Conservation (phyloP, 768 basidiomycete species). For the Phanerochaete carnosa region DNA sequence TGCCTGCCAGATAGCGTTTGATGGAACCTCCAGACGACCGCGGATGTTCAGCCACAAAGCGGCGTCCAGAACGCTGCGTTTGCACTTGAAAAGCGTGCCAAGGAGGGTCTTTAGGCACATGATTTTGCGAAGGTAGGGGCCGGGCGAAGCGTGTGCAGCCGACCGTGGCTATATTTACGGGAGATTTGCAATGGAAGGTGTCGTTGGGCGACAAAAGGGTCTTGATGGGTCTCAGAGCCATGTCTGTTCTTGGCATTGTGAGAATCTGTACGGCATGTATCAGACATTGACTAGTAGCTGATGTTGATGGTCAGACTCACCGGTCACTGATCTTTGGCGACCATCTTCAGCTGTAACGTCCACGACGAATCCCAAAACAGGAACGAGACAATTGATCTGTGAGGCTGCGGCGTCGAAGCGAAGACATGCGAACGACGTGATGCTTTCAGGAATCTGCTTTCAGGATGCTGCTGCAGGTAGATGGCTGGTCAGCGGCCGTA, state of each 20-base stretch:
- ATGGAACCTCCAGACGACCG: too few species aligned
- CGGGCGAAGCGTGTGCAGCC: background rate
- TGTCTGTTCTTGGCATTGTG: background rate
- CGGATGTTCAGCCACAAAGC: too few species aligned
- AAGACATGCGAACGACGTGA: too few species aligned
- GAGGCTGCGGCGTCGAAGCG: background rate
- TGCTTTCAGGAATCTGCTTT: background rate
- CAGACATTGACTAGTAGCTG: background rate
- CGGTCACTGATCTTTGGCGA: background rate
- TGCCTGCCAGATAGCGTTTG: too few species aligned
- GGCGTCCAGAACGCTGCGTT: too few species aligned
- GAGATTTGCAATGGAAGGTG: background rate
- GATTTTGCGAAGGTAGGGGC: background rate
- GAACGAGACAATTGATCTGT: background rate
- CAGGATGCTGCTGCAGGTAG: background rate
- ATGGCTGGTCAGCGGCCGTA: too few species aligned
- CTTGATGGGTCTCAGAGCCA: background rate
- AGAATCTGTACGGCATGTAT: background rate
- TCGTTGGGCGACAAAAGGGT: background rate
- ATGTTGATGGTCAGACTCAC: background rate
- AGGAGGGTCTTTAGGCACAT: background rate
- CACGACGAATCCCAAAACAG: background rate
- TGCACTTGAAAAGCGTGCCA: too few species aligned
- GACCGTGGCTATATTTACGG: background rate
- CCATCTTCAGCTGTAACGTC: background rate